Percentiles rank a stretch among this genome's conserved stretches.
phyloP scores from a whole-genome alignment of 306 rosid genomes.

The Parietaria judaica region DNA sequence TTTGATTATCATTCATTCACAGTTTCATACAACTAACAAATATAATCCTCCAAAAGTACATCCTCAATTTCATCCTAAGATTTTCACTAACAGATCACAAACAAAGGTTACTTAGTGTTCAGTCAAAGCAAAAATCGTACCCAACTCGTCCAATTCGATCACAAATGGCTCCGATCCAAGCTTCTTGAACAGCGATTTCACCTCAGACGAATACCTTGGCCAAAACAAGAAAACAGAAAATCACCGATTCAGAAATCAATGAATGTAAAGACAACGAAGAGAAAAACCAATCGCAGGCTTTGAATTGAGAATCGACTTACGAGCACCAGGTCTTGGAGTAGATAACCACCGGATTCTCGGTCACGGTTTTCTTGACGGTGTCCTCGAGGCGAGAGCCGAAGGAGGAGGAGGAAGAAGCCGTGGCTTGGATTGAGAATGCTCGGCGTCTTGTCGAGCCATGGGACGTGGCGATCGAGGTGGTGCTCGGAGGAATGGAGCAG shows the following conservation, averaged over 20 bases:
- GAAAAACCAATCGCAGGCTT: not conserved
- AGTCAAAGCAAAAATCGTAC: conserved; percentile 23
- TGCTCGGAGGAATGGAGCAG: conserved; percentile 23
- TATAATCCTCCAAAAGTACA: no score
- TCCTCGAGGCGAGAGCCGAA: conserved; percentile 96
- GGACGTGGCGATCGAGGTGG: conserved; percentile 9
- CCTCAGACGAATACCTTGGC: conserved; percentile 76
- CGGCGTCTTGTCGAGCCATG: conserved; percentile 23
- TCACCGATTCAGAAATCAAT: conserved; percentile 6
- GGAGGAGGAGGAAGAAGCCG: conserved; percentile 37
- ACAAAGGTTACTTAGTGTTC: not conserved
- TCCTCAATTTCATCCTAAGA: no score
- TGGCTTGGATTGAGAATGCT: conserved; percentile 39
- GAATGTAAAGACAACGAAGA: conserved; percentile 1
- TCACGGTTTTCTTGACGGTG: conserved; percentile 59
- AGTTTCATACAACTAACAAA: no score
- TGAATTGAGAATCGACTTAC: conserved; percentile 29
- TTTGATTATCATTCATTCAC: no score
- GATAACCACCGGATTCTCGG: conserved; percentile 63
- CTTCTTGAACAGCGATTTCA: conserved; percentile 65
- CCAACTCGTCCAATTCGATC: conserved; percentile 89
- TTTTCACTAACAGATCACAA: not conserved
- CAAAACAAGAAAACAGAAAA: conserved; percentile 1
- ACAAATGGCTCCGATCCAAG: conserved; percentile 63
- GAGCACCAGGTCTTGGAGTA: conserved; percentile 98